Evolutionary conservation across 306 rosid species (phyloP).

Genomic region (Casuarina cunninghamiana): DNA sequence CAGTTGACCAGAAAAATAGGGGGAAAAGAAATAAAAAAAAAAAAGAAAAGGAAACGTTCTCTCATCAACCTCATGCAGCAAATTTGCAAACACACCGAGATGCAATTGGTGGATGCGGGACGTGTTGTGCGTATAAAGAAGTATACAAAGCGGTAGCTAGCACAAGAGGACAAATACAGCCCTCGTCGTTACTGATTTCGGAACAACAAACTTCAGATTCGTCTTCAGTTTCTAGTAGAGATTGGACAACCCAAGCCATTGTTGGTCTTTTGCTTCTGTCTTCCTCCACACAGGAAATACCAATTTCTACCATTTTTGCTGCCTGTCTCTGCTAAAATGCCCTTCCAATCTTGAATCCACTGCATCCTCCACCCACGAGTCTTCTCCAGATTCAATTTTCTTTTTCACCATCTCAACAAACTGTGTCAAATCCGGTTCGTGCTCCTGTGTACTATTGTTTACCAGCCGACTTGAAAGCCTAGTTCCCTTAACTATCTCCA

Average conservation of each 20-base stretch:
- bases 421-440: not conserved
- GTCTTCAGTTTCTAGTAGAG: conserved; percentile 17
- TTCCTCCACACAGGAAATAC: conserved; percentile 35
- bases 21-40: too few relatives aligned
- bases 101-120: too few relatives aligned
- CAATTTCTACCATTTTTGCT: conserved; percentile 29
- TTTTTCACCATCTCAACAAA: not conserved
- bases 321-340: conserved; percentile 20
- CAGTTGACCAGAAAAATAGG: too few relatives aligned
- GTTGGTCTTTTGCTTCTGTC: conserved; percentile 39
- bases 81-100: too few relatives aligned
- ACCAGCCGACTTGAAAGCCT: not conserved
- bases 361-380: conserved; percentile 16
- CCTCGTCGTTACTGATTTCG: too few relatives aligned
- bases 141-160: not conserved
- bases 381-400: not conserved
- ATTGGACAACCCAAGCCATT: conserved; percentile 47
- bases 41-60: too few relatives aligned
- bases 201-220: not conserved
- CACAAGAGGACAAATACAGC: too few relatives aligned
- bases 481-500: conserved; percentile 39
- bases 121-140: too few relatives aligned
- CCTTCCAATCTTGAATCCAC: conserved; percentile 28
- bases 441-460: not conserved
- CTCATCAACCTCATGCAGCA: too few relatives aligned